phyloP scores from a whole-genome alignment of 768 basidiomycete species.

The Mycena maculata region DNA sequence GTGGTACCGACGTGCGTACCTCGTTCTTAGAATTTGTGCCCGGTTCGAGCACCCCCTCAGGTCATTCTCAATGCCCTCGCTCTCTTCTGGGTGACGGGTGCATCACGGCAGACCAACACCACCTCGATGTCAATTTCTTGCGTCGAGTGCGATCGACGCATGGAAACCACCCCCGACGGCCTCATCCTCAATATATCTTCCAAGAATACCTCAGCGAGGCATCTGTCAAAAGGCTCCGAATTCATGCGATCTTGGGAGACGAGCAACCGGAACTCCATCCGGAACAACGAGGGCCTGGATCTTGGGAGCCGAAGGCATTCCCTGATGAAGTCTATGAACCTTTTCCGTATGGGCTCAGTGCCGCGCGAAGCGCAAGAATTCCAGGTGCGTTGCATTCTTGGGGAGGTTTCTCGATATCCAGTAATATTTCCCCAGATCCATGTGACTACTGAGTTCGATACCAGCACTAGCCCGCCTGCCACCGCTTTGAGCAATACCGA shows the following conservation, averaged over 20 bases:
- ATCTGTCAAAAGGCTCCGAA: slow-evolving; percentile 17
- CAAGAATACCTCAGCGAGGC: slow-evolving; percentile 11
- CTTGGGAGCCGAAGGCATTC: slow-evolving; percentile 15
- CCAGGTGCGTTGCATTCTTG: background rate
- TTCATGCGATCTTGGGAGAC: slow-evolving; percentile 13
- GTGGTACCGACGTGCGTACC: slow-evolving; percentile 25
- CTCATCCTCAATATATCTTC: slow-evolving; percentile 19
- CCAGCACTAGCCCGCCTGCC: slow-evolving; percentile 15
- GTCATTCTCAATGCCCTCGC: slow-evolving; percentile 20
- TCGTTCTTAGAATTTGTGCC: background rate
- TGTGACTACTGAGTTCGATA: slow-evolving; percentile 21
- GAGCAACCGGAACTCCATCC: slow-evolving; percentile 6
- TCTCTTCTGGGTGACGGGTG: slow-evolving; percentile 22
- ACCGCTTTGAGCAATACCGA: slow-evolving; percentile 6
- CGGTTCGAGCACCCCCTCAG: background rate
- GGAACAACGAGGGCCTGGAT: background rate
- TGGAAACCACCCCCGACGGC: slow-evolving; percentile 10
- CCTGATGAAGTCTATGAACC: slow-evolving; percentile 12
- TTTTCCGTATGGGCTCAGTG: slow-evolving; percentile 19
- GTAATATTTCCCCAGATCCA: slow-evolving; percentile 5
- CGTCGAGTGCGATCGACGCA: slow-evolving; percentile 17
- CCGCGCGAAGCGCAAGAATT: slow-evolving; percentile 22
- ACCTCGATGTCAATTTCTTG: background rate
- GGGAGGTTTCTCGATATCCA: background rate
- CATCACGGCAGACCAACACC: background rate